A percentile compares a stretch with the other conserved stretches of the same genome.
phyloP scores from a whole-genome alignment of 768 basidiomycete genomes.

The Daedaleopsis sinensis region DNA sequence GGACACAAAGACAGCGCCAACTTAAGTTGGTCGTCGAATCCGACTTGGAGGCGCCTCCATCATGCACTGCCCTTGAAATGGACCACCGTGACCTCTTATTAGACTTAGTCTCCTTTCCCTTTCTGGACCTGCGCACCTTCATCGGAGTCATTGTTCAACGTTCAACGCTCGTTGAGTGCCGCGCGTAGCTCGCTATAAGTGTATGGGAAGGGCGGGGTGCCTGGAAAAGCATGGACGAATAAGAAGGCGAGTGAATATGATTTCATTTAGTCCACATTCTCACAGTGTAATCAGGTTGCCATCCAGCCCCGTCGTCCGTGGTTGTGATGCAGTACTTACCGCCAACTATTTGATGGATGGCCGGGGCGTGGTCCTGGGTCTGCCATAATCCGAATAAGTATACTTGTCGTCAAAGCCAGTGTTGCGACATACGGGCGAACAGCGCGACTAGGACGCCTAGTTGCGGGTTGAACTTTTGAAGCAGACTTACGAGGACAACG shows the following conservation, averaged over 20 bases:
- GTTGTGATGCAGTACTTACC: background rate
- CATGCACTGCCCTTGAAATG: background rate
- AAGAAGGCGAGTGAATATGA: background rate
- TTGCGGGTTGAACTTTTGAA: too few species aligned
- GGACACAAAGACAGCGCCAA: too few species aligned
- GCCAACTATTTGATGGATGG: background rate
- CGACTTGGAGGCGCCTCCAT: too few species aligned
- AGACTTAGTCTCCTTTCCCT: too few species aligned
- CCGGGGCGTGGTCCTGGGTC: background rate
- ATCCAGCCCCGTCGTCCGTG: background rate
- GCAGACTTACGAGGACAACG: background rate
- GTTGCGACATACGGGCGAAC: background rate
- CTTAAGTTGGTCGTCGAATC: too few species aligned
- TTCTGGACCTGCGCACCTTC: background rate
- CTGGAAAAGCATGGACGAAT: background rate
- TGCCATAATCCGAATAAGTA: too few species aligned
- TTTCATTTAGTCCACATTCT: background rate
- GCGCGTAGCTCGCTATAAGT: too few species aligned
- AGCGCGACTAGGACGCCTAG: background rate
- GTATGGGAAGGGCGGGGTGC: background rate
- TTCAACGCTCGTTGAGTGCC: background rate
- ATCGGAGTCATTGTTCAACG: background rate
- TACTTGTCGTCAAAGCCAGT: too few species aligned
- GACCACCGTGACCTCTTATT: background rate
- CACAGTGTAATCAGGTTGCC: constrained; percentile 3